These are phyloP conservation scores for Kodamaea anthophila DNA, from an alignment of 1,139 yeast species.

Conservation along the genomic window DNA sequence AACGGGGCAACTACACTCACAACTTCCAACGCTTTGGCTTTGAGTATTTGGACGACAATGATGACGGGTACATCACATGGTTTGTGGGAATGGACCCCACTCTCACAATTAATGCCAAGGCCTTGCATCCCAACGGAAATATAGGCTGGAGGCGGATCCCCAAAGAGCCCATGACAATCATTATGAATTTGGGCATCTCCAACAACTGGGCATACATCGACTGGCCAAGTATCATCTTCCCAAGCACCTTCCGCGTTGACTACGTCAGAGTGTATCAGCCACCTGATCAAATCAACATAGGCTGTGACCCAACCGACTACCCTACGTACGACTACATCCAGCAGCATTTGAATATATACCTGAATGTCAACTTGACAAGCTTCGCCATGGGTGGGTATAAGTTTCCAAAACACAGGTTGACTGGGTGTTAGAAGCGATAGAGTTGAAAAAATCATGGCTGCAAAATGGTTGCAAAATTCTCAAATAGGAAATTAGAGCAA, in stretches of 20 bases:
- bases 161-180: conserved; percentile 24
- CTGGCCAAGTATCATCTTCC: conserved; percentile 23
- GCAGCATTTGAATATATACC: conserved; percentile 16
- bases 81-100: conserved; percentile 21
- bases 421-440: conserved; percentile 6
- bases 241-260: conserved; percentile 21
- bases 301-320: conserved; percentile 22
- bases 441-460: no score
- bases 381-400: conserved; percentile 21
- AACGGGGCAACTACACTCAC: conserved; percentile 15
- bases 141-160: conserved; percentile 21
- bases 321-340: conserved; percentile 23
- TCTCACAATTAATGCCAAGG: conserved; percentile 17
- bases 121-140: conserved; percentile 25
- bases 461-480: no score
- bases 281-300: conserved; percentile 13
- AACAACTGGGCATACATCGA: conserved; percentile 28
- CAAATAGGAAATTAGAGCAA: no score
- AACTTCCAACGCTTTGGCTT: conserved; percentile 21
- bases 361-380: conserved; percentile 18
- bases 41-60: conserved; percentile 20
- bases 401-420: conserved; percentile 16
- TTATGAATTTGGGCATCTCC: conserved; percentile 25
- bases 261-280: conserved; percentile 27
- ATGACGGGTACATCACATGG: conserved; percentile 24